A percentile compares a stretch with the other conserved stretches of the same genome.
Conservation (phyloP, 805 yeast genomes). For the Jamesozyma jinghongensis region DNA sequence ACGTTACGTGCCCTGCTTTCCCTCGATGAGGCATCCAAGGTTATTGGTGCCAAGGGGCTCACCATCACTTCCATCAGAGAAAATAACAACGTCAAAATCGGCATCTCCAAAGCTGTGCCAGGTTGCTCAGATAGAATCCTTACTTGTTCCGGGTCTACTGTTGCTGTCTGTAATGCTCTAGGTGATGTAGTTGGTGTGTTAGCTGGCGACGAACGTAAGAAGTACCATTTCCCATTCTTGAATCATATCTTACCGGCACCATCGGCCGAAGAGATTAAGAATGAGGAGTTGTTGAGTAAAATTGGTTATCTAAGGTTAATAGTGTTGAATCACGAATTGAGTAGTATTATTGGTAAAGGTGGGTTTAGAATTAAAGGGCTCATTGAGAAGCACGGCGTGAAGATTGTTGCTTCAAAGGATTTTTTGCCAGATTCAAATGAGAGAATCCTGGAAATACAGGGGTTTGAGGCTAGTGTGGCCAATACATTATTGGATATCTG, state of each 20-base stretch:
- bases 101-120: slow-evolving; percentile 69
- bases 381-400: slow-evolving; percentile 49
- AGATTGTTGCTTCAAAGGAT: slow-evolving; percentile 82
- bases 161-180: slow-evolving; percentile 59
- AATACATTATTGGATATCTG: slow-evolving; percentile 52
- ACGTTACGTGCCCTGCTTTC: slow-evolving; percentile 49
- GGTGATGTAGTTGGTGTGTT: slow-evolving; percentile 53
- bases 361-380: slow-evolving; percentile 74
- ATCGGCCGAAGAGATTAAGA: slow-evolving; percentile 21
- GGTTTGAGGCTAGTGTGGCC: slow-evolving; percentile 54
- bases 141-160: slow-evolving; percentile 66
- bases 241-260: slow-evolving; percentile 29
- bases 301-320: slow-evolving; percentile 48
- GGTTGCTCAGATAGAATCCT: slow-evolving; percentile 79
- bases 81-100: slow-evolving; percentile 72
- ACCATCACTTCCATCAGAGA: slow-evolving; percentile 70
- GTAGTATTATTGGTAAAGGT: slow-evolving; percentile 77
- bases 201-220: slow-evolving; percentile 25
- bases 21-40: slow-evolving; percentile 80
- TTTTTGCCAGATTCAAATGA: slow-evolving; percentile 75
- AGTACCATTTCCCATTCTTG: slow-evolving; percentile 37
- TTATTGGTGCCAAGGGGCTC: slow-evolving; percentile 78
- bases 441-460: slow-evolving; percentile 81
- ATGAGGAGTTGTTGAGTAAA: slow-evolving; percentile 17
- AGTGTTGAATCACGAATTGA: slow-evolving; percentile 79